phyloP scores from a whole-genome alignment of 2,329 filamentous ascomycete species.

The Canariomyces notabilis region DNA sequence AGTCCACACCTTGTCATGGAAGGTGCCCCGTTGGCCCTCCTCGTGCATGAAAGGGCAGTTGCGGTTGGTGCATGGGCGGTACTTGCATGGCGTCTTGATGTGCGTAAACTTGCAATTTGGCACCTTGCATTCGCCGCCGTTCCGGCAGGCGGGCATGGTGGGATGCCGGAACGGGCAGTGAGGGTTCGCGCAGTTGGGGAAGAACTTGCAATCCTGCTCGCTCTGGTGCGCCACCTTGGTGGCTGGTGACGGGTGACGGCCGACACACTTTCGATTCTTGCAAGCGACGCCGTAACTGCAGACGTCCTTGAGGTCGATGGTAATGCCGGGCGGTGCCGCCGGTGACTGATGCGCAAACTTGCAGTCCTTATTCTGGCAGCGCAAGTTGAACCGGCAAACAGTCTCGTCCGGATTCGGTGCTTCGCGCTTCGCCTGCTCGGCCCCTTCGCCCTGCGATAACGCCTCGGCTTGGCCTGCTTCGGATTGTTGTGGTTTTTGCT shows the following conservation, averaged over 20 bases:
- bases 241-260: constrained; percentile 86
- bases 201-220: constrained; percentile 86
- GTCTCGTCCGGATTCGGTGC: constrained; percentile 57
- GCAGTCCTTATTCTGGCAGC: constrained; percentile 85
- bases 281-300: constrained; percentile 87
- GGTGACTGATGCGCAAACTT: constrained; percentile 93
- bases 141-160: constrained; percentile 78
- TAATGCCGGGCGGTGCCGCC: constrained; percentile 70
- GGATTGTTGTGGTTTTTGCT: constrained; percentile 29
- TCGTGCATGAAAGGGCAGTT: constrained; percentile 84
- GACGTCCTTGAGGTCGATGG: constrained; percentile 72
- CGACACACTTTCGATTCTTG: constrained; percentile 93
- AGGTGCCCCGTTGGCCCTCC: constrained; percentile 80
- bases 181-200: constrained; percentile 83
- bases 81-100: constrained; percentile 78
- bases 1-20: constrained; percentile 89
- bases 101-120: constrained; percentile 88
- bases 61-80: constrained; percentile 86
- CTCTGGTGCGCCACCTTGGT: constrained; percentile 71
- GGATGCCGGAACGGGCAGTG: constrained; percentile 88
- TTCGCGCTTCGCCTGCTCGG: constrained; percentile 54
- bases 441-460: constrained; percentile 49
- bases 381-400: constrained; percentile 83
- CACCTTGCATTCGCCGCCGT: constrained; percentile 80
- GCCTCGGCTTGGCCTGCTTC: constrained; percentile 33